phyloP scores from a whole-genome alignment of 257 asterid genomes.

The Forsythia suspensa region DNA sequence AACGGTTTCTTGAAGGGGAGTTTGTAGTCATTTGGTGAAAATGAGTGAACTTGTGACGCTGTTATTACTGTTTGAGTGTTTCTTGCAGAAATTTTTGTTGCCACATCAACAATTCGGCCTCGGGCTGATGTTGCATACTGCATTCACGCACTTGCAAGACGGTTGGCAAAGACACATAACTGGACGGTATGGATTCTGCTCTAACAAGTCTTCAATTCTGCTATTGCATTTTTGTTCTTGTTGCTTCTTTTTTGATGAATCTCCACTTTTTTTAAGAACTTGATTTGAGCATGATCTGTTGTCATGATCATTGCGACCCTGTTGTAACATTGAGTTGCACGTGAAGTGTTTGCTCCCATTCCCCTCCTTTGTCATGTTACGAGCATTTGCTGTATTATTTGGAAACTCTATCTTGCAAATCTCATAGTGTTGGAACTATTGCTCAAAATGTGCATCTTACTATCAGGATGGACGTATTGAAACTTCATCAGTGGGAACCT shows the following conservation, averaged over 20 bases:
- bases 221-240: conserved; percentile 1
- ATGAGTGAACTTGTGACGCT: conserved; percentile 33
- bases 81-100: conserved; percentile 83
- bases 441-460: not conserved
- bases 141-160: conserved; percentile 81
- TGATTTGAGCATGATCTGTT: conserved; percentile 28
- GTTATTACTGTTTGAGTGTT: conserved; percentile 38
- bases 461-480: not conserved
- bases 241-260: conserved; percentile 4
- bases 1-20: conserved; percentile 4
- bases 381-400: not conserved
- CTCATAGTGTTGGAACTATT: not conserved
- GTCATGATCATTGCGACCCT: conserved; percentile 27
- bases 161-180: conserved; percentile 90
- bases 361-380: not conserved
- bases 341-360: not conserved
- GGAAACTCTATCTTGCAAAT: not conserved
- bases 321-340: not conserved
- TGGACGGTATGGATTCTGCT: conserved; percentile 79
- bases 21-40: conserved; percentile 17
- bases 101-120: conserved; percentile 74
- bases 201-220: not conserved
- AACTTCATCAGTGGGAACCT: not conserved
- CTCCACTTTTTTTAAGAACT: not conserved
- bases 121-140: conserved; percentile 97